Conservation (phyloP, 331 rosid species). For the Malus hybrid region DNA sequence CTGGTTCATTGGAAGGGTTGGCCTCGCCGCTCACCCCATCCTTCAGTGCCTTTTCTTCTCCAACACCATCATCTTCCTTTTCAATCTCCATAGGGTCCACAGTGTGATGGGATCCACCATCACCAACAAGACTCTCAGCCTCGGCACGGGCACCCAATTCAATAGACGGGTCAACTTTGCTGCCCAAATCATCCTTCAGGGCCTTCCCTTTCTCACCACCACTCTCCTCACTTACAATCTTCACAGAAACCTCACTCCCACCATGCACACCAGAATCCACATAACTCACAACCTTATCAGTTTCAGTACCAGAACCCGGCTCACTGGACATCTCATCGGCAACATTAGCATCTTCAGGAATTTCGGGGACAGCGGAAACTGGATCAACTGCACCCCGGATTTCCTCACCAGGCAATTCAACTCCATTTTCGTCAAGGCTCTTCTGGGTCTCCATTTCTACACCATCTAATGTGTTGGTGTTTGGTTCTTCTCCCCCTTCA, state of each 20-base stretch:
- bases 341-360: neutral
- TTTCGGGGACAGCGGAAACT: neutral
- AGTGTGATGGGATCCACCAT: neutral
- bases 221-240: neutral
- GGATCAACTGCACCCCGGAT: neutral
- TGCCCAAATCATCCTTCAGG: neutral
- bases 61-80: neutral
- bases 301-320: neutral
- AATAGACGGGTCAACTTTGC: neutral
- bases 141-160: neutral
- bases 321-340: neutral
- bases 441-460: conserved; percentile 5
- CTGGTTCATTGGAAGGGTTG: conserved; percentile 1
- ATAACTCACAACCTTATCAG: neutral
- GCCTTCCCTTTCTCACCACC: neutral
- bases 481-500: neutral
- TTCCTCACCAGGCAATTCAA: neutral
- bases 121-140: neutral
- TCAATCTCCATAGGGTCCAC: neutral
- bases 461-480: neutral
- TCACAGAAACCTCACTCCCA: neutral
- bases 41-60: neutral
- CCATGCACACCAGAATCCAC: neutral
- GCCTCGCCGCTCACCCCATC: neutral
- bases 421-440: neutral